Conservation (phyloP, 768 basidiomycete species). For the Symmetrospora coprosmae region DNA sequence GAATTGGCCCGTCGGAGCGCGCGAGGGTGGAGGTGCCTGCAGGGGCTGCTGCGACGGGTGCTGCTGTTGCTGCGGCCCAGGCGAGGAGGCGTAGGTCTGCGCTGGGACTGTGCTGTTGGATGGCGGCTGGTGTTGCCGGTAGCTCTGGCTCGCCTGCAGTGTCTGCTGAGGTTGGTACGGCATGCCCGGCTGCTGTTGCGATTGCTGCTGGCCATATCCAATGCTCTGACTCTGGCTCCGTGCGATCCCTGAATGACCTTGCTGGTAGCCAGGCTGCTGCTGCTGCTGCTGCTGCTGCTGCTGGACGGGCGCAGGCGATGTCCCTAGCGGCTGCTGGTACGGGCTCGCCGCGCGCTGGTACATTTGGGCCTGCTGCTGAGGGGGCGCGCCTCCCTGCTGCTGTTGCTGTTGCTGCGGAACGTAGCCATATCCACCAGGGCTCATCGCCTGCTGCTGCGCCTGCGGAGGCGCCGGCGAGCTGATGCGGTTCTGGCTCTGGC, state of each 20-base stretch:
- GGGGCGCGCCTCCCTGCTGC: conserved; percentile 25
- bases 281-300: conserved; percentile 26
- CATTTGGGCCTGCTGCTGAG: conserved; percentile 6
- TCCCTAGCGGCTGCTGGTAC: too few species aligned
- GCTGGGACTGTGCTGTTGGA: neutral
- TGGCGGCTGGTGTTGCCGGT: neutral
- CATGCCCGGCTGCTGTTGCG: neutral
- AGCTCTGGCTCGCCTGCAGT: neutral
- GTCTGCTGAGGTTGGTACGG: conserved; percentile 29
- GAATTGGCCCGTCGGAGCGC: conserved; percentile 55
- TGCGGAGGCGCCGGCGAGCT: conserved; percentile 18
- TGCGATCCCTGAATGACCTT: neutral
- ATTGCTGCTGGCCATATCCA: too few species aligned
- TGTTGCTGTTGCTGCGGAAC: conserved; percentile 23
- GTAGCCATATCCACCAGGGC: neutral
- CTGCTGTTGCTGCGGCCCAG: conserved; percentile 1
- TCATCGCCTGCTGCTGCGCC: conserved; percentile 29
- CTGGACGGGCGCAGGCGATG: conserved; percentile 16
- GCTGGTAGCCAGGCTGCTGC: neutral
- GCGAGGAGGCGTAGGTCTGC: neutral
- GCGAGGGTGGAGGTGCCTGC: conserved; percentile 36
- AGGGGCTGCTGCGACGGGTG: conserved; percentile 14
- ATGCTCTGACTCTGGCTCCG: neutral
- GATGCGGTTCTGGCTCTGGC: conserved; percentile 29
- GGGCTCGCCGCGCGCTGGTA: conserved; percentile 21